These are phyloP conservation scores for Aspergillus tubingensis DNA, from an alignment of 2,329 filamentous ascomycete genomes.

Conservation along the genomic window DNA sequence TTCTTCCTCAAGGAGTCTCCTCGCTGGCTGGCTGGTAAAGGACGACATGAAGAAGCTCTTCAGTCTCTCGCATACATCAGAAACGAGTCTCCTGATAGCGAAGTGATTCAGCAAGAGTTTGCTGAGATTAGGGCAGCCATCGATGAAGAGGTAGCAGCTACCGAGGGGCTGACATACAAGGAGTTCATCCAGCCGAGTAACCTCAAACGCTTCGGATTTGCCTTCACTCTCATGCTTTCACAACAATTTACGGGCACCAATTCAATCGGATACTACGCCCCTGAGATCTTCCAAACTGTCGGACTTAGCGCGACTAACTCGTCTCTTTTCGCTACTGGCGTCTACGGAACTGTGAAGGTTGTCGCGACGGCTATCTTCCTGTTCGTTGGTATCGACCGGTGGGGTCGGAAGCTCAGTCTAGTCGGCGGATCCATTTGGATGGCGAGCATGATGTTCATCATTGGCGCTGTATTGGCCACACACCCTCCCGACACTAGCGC, in stretches of 20 bases:
- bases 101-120: slow-evolving; percentile 35
- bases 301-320: slow-evolving; percentile 36
- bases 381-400: slow-evolving; percentile 41
- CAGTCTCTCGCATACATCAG: slow-evolving; percentile 41
- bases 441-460: slow-evolving; percentile 43
- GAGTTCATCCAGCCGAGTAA: slow-evolving; percentile 43
- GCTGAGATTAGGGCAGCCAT: slow-evolving; percentile 45
- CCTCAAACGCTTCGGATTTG: slow-evolving; percentile 40
- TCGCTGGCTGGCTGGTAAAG: slow-evolving; percentile 58
- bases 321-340: slow-evolving; percentile 41
- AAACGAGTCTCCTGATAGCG: slow-evolving; percentile 30
- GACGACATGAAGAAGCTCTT: slow-evolving; percentile 48
- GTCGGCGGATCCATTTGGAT: slow-evolving; percentile 40
- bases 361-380: slow-evolving; percentile 41
- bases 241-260: slow-evolving; percentile 46
- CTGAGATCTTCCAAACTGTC: slow-evolving; percentile 41
- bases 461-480: slow-evolving; percentile 36
- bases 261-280: slow-evolving; percentile 43
- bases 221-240: slow-evolving; percentile 43
- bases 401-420: slow-evolving; percentile 39
- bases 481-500: slow-evolving; percentile 33
- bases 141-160: slow-evolving; percentile 43
- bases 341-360: slow-evolving; percentile 44
- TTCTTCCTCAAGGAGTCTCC: slow-evolving; percentile 56
- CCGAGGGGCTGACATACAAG: slow-evolving; percentile 45